A percentile compares a stretch with the other conserved stretches of the same genome.
Conservation (phyloP, 768 basidiomycete genomes). For the Botryobasidium botryosum region DNA sequence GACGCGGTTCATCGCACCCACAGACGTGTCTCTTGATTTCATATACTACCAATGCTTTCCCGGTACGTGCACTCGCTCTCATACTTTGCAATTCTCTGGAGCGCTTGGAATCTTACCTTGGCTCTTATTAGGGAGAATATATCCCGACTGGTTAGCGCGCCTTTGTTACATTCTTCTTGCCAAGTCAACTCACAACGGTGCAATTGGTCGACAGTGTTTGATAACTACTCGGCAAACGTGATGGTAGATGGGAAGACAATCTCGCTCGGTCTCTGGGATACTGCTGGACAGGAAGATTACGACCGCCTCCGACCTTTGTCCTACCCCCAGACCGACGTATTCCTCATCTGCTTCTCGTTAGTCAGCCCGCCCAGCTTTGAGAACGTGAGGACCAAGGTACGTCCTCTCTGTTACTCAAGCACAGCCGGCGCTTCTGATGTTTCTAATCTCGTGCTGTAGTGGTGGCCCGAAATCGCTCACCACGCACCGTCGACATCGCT, state of each 20-base stretch:
- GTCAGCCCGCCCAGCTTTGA: slow-evolving; percentile 97
- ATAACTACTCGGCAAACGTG: slow-evolving; percentile 97
- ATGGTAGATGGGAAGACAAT: slow-evolving; percentile 99
- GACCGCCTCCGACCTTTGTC: slow-evolving; percentile 93
- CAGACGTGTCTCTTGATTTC: slow-evolving; percentile 98
- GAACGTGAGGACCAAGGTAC: slow-evolving; percentile 93
- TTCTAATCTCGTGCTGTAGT: slow-evolving; percentile 30
- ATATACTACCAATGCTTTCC: slow-evolving; percentile 97
- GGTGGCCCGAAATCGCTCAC: slow-evolving; percentile 94
- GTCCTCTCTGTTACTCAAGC: slow-evolving; percentile 14
- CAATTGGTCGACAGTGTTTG: slow-evolving; percentile 86
- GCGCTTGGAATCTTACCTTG: slow-evolving; percentile 11
- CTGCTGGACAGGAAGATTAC: slow-evolving; percentile 99
- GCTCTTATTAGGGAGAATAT: slow-evolving; percentile 65
- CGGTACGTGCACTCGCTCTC: slow-evolving; percentile 34
- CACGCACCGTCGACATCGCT: slow-evolving; percentile 90
- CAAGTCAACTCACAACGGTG: too few species aligned
- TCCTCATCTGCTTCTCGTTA: slow-evolving; percentile 97
- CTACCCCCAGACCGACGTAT: slow-evolving; percentile 98
- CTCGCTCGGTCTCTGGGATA: slow-evolving; percentile 97
- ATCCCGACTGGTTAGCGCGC: slow-evolving; percentile 69
- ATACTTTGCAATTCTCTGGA: slow-evolving; percentile 6
- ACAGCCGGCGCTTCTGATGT: background rate
- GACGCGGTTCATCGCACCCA: too few species aligned
- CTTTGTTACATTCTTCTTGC: slow-evolving; percentile 3